phyloP scores from a whole-genome alignment of 2,329 filamentous ascomycete species.

The Raffaelea deltoideospora region DNA sequence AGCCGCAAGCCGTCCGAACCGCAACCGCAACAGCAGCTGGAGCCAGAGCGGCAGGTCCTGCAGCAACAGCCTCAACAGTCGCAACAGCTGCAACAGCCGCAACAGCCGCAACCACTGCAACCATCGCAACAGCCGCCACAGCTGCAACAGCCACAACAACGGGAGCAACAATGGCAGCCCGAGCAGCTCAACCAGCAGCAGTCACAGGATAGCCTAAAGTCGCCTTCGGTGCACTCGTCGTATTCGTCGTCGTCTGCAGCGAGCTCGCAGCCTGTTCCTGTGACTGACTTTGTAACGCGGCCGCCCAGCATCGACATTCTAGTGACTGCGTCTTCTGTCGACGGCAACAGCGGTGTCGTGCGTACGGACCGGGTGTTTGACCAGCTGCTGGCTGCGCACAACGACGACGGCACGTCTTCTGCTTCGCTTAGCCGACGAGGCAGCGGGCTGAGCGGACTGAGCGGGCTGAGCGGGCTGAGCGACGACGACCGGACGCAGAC shows the following conservation, averaged over 20 bases:
- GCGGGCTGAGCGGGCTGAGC: constrained; percentile 29
- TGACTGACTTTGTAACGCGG: constrained; percentile 1
- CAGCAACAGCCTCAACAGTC: too few species aligned
- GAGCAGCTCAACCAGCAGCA: too few species aligned
- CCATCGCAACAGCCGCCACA: too few species aligned
- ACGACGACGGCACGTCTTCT: constrained; percentile 9
- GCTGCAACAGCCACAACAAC: too few species aligned
- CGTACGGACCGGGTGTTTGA: constrained; percentile 1
- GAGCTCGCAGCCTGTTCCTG: background rate
- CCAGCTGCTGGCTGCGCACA: constrained; percentile 1
- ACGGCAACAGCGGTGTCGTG: constrained; percentile 1
- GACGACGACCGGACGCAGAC: constrained; percentile 22
- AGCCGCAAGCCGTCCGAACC: background rate
- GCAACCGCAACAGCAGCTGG: too few species aligned
- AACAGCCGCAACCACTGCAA: too few species aligned
- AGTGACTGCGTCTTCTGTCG: constrained; percentile 7
- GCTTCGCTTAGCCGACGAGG: constrained; percentile 25
- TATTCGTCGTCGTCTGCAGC: constrained; percentile 1
- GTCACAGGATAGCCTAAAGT: background rate
- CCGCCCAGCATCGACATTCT: constrained; percentile 11
- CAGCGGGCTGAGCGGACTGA: constrained; percentile 31
- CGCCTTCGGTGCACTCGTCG: constrained; percentile 1
- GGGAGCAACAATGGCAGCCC: too few species aligned
- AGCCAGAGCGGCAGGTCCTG: too few species aligned
- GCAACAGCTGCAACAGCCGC: too few species aligned